A percentile compares a stretch with the other conserved stretches of the same genome.
phyloP scores from a whole-genome alignment of 768 basidiomycete species.

The Russula sp. region DNA sequence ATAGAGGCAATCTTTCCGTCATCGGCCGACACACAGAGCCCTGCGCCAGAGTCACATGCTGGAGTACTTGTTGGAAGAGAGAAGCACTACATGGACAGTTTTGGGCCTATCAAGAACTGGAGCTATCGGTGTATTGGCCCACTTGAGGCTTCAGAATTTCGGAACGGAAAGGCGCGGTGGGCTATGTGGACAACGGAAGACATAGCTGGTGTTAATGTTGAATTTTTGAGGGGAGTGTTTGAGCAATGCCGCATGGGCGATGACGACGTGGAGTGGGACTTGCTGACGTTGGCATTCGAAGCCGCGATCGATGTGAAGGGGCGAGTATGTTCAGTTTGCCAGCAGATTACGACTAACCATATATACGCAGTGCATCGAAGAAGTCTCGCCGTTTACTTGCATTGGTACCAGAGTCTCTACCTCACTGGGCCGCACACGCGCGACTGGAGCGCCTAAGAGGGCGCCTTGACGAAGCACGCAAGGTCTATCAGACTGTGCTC shows the following conservation, averaged over 20 bases:
- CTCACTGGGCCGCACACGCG: constrained; percentile 71
- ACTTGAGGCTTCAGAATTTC: constrained; percentile 38
- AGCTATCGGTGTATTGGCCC: constrained; percentile 43
- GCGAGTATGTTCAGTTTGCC: constrained; percentile 31
- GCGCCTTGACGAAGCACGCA: constrained; percentile 60
- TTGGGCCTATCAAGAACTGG: constrained; percentile 69
- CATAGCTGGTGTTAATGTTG: constrained; percentile 41
- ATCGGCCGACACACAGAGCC: constrained; percentile 24
- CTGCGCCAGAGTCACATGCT: constrained; percentile 53
- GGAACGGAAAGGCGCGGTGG: constrained; percentile 32
- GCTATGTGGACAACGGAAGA: constrained; percentile 43
- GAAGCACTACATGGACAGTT: constrained; percentile 49
- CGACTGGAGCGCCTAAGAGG: constrained; percentile 63
- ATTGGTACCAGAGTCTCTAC: constrained; percentile 44
- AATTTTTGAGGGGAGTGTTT: constrained; percentile 52
- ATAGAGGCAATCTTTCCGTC: constrained; percentile 50
- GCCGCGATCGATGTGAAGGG: constrained; percentile 49
- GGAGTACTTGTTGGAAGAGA: constrained; percentile 64
- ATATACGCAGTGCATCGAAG: constrained; percentile 49
- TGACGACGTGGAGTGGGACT: constrained; percentile 57
- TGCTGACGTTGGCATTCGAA: constrained; percentile 60
- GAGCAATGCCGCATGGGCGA: constrained; percentile 41
- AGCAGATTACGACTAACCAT: neutral
- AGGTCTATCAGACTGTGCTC: constrained; percentile 66
- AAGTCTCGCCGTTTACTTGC: constrained; percentile 60